Base-by-base conservation (phyloP, 2,329 filamentous ascomycete genomes). In the Tolypocladium paradoxum region DNA sequence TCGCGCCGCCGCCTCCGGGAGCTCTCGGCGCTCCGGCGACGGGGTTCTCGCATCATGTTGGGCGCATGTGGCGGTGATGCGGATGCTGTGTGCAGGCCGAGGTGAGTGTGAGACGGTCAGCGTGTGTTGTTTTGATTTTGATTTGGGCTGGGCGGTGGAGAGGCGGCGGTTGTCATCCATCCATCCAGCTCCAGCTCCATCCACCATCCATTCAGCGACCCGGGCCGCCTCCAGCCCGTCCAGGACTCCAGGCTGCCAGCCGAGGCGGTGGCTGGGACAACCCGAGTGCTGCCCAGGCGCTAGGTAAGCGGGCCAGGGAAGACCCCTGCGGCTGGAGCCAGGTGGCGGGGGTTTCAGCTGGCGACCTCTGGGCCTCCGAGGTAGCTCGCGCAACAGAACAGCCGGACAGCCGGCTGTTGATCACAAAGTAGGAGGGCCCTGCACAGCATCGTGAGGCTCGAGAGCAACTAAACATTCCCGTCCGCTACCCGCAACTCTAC, bases 1-100 rank as follows among this genome's bases (percentile, higher is more conserved):
- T 69, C 64, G 56, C 63, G 62, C 60, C 63, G 65, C 71, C 76
- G 76, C 65, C 77, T 75, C 65, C 75, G 72, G 64, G 73, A 73
- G 71, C 73, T 73, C 61, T 80, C 78, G 53, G 75, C 76, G 69
- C 77, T 81, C 71, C 77, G 75, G 63, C 74, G 76, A 66, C 77
- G 76, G 68, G 73, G 70, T 64, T 76, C 73, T 71, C 74, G 72
- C 76, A 79, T 76, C 76, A 76, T 80, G 65, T 64, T 71, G 59
- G 59, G 62, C 58, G 58, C 56, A 58, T 55, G 51, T 53, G 56
- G 55, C 48, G 50, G 43, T 35, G 43, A 29, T 51, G 36, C 24
- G 14, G 35, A 22, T 34, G 40, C 12, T 49, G 47, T 12, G 46
- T 20, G 38, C 27, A 11, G 27, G 27, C 3, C 7, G 6, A n/a